Percentiles rank a stretch among this genome's conserved stretches.
phyloP scores from a whole-genome alignment of 169 alveolate species.

The Eimeria acervulina region DNA sequence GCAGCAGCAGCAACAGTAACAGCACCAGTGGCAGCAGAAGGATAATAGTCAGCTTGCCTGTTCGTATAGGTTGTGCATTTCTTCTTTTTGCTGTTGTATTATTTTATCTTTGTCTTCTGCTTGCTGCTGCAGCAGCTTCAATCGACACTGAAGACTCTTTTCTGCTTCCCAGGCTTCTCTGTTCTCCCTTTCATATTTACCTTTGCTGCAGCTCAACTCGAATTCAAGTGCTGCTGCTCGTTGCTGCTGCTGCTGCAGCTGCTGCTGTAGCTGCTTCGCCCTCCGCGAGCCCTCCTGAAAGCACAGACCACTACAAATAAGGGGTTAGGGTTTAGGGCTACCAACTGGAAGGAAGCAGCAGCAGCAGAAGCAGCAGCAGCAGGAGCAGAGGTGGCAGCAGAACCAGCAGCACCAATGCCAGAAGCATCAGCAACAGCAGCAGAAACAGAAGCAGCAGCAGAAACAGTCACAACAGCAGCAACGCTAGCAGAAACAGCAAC shows the following conservation, averaged over 20 bases:
- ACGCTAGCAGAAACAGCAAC: not conserved
- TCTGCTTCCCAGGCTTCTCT: not conserved
- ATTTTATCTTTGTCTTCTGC: not conserved
- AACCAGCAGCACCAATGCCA: too few species aligned
- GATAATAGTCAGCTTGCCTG: not conserved
- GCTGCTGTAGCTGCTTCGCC: not conserved
- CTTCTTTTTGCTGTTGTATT: not conserved
- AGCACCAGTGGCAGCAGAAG: not conserved
- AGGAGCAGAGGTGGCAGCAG: too few species aligned
- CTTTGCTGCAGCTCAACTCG: not conserved
- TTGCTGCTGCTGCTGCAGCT: not conserved
- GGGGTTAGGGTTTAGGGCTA: too few species aligned
- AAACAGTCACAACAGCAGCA: too few species aligned
- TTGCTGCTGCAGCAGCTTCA: constrained; percentile 8
- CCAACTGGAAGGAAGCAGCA: too few species aligned
- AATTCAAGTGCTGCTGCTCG: not conserved
- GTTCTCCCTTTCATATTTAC: not conserved
- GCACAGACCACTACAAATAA: not conserved
- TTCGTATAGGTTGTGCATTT: not conserved
- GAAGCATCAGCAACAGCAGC: too few species aligned
- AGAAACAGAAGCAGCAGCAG: too few species aligned
- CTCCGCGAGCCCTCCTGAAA: not conserved
- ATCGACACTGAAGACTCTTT: not conserved
- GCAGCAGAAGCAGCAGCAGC: too few species aligned
- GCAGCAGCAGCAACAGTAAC: constrained; percentile 34